Evolutionary conservation across 2,329 filamentous ascomycete genomes (phyloP).

Genomic region (Hirsutella minnesotensis): DNA sequence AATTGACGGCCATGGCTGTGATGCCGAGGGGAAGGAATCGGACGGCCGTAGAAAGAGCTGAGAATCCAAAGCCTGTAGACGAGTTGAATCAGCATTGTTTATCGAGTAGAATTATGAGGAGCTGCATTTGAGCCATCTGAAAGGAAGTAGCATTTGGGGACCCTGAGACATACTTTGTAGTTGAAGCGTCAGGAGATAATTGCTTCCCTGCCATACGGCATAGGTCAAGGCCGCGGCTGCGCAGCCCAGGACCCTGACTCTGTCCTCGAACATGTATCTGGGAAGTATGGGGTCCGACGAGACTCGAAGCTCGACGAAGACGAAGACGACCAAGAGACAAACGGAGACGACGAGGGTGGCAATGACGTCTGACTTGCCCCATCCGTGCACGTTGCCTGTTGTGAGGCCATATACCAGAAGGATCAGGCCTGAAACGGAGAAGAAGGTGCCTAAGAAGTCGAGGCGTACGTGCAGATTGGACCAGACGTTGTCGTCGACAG

Average conservation of each 20-base stretch:
- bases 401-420: slow-evolving; percentile 5
- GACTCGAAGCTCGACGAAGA: slow-evolving; percentile 2
- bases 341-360: slow-evolving; percentile 3
- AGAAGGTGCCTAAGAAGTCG: slow-evolving; percentile 2
- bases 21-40: slow-evolving; percentile 6
- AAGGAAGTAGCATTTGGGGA: no score
- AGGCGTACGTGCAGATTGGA: slow-evolving; percentile 1
- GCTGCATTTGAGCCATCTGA: no score
- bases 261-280: slow-evolving; percentile 3
- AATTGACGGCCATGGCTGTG: slow-evolving; percentile 6
- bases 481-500: slow-evolving; percentile 1
- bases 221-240: slow-evolving; percentile 5
- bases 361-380: slow-evolving; percentile 3
- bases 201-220: slow-evolving; percentile 6
- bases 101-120: neutral
- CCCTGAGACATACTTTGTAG: slow-evolving; percentile 5
- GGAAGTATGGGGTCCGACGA: slow-evolving; percentile 3
- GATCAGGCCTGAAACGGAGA: slow-evolving; percentile 3
- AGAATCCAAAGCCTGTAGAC: slow-evolving; percentile 4
- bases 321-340: slow-evolving; percentile 2
- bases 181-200: slow-evolving; percentile 6
- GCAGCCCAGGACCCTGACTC: slow-evolving; percentile 4
- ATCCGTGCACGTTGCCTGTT: slow-evolving; percentile 4
- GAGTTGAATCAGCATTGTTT: neutral
- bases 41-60: slow-evolving; percentile 5